Evolutionary conservation across 768 basidiomycete species (phyloP), one percentile per base, ranked within the genome.

Genomic region (Boletus fagicola): DNA sequence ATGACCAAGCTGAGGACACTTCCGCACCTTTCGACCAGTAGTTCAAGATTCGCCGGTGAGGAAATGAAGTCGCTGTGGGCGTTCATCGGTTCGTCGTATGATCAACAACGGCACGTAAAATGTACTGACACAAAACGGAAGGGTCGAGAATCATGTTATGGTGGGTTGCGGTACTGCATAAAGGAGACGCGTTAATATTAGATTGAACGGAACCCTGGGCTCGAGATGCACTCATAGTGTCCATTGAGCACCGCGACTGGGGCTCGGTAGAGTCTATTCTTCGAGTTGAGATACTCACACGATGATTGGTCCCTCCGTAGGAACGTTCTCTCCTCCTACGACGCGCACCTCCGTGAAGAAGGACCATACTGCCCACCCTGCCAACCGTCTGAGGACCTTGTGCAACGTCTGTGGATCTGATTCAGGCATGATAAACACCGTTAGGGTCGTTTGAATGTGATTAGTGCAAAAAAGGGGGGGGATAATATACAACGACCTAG

Each of bases 71-170:
- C 55, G 93, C 91, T 93, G 66, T 49, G 28, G 51, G 58, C 65
- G 54, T 62, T 63, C 52, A 64, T 57, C 18, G 61, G 56, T 36
- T 57, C 57, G 62, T 57, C 54, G 59, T 30, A 40, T 40, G 54
- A 65, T 59, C 50, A 58, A 60, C 49, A 48, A 51, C 28, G 47
- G 58, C 53, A 55, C 53, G 51, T 56, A 50, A 61, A 49, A 56
- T 39, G 33, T 49, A 79, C 87, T 71, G 70, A 94, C 91, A 92
- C 20, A 94, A 77, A 54, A 90, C 75, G 38, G 84, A 84, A 24
- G 91, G 91, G 75, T 95, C 93, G 35, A 96, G 80, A 80, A 92
- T 94, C 94, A 95, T 96, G 71, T 97, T 98, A 66, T 94, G 90
- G 69, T 97, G 94, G 4, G 90, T 92, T 43, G 87, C 88, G 3